These are phyloP conservation scores for Aspergillus versicolor DNA, from an alignment of 2,329 filamentous ascomycete genomes.

Conservation along the genomic window DNA sequence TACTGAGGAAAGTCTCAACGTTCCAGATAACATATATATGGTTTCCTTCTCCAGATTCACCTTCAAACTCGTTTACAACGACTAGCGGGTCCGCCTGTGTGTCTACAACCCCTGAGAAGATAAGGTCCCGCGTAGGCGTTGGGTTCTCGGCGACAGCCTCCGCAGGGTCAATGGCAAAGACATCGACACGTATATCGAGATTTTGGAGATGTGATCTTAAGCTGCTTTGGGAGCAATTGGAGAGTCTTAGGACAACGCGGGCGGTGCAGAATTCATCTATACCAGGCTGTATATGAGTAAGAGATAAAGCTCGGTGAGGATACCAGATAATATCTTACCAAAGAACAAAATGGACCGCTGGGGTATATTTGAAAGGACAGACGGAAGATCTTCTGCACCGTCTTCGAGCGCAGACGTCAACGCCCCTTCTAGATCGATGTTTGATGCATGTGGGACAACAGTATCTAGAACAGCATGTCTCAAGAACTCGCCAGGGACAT, in stretches of 20 bases:
- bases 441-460: slow-evolving; percentile 43
- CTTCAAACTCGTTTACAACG: slow-evolving; percentile 44
- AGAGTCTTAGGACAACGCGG: slow-evolving; percentile 53
- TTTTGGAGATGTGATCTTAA: slow-evolving; percentile 51
- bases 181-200: slow-evolving; percentile 53
- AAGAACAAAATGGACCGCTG: slow-evolving; percentile 55
- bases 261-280: slow-evolving; percentile 56
- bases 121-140: slow-evolving; percentile 40
- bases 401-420: slow-evolving; percentile 47
- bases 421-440: slow-evolving; percentile 39
- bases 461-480: slow-evolving; percentile 44
- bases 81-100: slow-evolving; percentile 45
- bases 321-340: slow-evolving; percentile 35
- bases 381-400: slow-evolving; percentile 43
- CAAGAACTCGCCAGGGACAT: slow-evolving; percentile 42
- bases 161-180: slow-evolving; percentile 43
- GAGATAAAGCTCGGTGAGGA: slow-evolving; percentile 29
- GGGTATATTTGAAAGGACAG: slow-evolving; percentile 48
- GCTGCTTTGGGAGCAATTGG: slow-evolving; percentile 48
- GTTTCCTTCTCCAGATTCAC: slow-evolving; percentile 37
- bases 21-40: slow-evolving; percentile 48
- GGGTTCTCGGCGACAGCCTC: slow-evolving; percentile 43
- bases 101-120: slow-evolving; percentile 41
- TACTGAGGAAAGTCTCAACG: slow-evolving; percentile 43
- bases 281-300: slow-evolving; percentile 49